phyloP scores from a whole-genome alignment of 352 stramenopile genomes.

The Pythium brassicae region DNA sequence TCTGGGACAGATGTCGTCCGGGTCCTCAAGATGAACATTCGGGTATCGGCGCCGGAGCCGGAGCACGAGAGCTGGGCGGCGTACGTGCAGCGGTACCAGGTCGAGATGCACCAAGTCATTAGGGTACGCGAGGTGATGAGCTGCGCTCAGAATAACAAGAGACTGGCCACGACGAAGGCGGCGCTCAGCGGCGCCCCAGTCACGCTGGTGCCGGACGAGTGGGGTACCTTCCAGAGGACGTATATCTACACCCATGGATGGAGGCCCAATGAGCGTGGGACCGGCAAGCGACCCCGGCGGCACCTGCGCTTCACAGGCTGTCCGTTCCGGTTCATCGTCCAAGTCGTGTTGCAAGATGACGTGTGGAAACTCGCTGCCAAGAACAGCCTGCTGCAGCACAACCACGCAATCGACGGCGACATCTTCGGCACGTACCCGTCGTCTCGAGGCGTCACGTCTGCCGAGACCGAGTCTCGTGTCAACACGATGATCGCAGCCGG shows the following conservation, averaged over 20 bases:
- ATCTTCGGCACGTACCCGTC: no score
- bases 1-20: no score
- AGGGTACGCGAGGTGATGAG: not conserved
- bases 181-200: not conserved
- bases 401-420: not conserved
- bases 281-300: not conserved
- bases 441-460: no score
- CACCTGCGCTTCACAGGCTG: not conserved
- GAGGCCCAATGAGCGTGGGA: not conserved
- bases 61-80: not conserved
- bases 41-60: not conserved
- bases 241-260: not conserved
- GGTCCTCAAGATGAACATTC: not conserved
- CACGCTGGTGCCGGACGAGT: not conserved
- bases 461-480: no score
- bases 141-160: not conserved
- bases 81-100: not conserved
- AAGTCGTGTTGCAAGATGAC: not conserved
- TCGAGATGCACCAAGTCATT: not conserved
- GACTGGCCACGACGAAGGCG: not conserved
- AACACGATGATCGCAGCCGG: no score
- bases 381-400: not conserved
- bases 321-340: not conserved
- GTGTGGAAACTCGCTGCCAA: not conserved
- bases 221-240: not conserved